Percentiles rank a stretch among this genome's conserved stretches.
Evolutionary conservation across 106 monocot genomes (phyloP).

Genomic region (Vanilla planifolia): DNA sequence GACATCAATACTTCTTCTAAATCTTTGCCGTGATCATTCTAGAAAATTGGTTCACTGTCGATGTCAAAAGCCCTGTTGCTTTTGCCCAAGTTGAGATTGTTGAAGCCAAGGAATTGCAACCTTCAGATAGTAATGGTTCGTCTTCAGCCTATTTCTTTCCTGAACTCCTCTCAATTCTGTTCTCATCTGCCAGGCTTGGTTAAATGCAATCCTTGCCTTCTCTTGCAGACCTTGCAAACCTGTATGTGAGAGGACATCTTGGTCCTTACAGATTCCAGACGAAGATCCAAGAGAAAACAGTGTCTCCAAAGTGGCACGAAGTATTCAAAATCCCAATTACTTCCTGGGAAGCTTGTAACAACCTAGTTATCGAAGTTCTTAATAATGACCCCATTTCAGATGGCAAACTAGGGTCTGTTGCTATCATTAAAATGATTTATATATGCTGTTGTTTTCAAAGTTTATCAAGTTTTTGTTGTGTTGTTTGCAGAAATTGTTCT

Average conservation of each 20-base stretch:
- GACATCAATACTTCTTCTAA: background rate
- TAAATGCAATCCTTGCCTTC: background rate
- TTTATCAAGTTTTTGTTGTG: background rate
- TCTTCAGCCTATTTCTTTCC: too few species aligned
- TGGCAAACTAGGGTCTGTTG: constrained; percentile 67
- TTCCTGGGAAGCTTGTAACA: constrained; percentile 76
- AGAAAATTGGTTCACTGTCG: constrained; percentile 53
- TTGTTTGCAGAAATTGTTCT: constrained; percentile 37
- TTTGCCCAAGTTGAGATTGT: constrained; percentile 55
- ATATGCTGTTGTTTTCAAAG: background rate
- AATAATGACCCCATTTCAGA: constrained; percentile 88
- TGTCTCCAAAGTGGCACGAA: constrained; percentile 81
- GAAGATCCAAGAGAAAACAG: constrained; percentile 67
- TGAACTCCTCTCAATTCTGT: background rate
- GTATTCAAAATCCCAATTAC: constrained; percentile 72
- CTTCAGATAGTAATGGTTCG: constrained; percentile 50
- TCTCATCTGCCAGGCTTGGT: background rate
- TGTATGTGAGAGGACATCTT: constrained; percentile 81
- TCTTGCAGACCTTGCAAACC: constrained; percentile 71
- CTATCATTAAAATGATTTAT: background rate
- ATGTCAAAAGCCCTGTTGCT: constrained; percentile 56
- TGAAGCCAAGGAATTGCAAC: constrained; percentile 50
- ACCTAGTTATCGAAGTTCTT: constrained; percentile 50
- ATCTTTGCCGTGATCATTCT: background rate
- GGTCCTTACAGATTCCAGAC: constrained; percentile 71